Evolutionary conservation across 108 stramenopile species (phyloP).

Genomic region (Epithemia pelagica): DNA sequence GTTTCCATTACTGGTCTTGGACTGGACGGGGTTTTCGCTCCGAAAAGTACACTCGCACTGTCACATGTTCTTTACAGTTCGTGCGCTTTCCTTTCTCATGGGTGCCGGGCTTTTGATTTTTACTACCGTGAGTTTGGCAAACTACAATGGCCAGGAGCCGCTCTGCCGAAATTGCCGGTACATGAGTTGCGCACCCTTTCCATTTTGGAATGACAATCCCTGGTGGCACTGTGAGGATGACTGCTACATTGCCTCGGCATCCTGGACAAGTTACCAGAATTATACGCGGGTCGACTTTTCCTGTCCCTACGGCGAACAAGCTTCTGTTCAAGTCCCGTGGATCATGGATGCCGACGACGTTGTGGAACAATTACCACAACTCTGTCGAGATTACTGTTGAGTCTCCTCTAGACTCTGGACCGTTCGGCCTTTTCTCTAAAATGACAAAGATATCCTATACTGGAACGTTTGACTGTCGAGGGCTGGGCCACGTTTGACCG

Average conservation of each 20-base stretch:
- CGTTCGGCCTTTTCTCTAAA: no score
- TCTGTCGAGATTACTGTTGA: neutral
- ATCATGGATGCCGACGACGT: neutral
- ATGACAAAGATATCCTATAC: no score
- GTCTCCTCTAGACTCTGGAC: no score
- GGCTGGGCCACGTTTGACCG: no score
- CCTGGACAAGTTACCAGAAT: neutral
- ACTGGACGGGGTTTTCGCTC: slow-evolving; percentile 54
- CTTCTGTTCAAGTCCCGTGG: neutral
- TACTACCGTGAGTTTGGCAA: slow-evolving; percentile 23
- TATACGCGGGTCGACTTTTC: neutral
- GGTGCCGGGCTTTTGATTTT: slow-evolving; percentile 52
- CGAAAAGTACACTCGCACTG: slow-evolving; percentile 17
- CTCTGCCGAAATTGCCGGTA: slow-evolving; percentile 70
- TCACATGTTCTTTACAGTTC: slow-evolving; percentile 34
- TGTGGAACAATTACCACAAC: neutral
- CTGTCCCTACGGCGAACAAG: neutral
- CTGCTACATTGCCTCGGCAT: slow-evolving; percentile 19
- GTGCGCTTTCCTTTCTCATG: slow-evolving; percentile 65
- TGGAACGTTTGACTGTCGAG: no score
- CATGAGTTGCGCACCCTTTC: slow-evolving; percentile 81
- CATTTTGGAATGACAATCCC: slow-evolving; percentile 55
- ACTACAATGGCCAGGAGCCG: slow-evolving; percentile 4
- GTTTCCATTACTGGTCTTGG: slow-evolving; percentile 59
- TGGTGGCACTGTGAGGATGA: slow-evolving; percentile 94